These are phyloP conservation scores for Lanmaoa pseudosensibilis DNA, from an alignment of 768 basidiomycete genomes.

Conservation along the genomic window DNA sequence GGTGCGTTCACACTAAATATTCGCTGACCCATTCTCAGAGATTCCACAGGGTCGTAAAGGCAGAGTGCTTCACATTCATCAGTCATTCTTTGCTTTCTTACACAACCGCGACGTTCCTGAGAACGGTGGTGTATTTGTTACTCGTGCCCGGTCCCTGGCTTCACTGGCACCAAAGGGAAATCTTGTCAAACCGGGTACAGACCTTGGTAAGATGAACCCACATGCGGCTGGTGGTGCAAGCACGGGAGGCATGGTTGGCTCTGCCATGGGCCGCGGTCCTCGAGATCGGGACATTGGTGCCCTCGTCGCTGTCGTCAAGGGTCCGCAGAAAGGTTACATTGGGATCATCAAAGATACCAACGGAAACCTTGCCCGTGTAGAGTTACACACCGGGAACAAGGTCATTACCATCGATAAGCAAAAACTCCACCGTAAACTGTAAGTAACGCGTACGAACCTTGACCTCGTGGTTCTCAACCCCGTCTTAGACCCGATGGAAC, in stretches of 20 bases:
- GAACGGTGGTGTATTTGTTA: constrained; percentile 94
- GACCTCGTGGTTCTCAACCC: constrained; percentile 7
- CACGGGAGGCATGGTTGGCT: constrained; percentile 76
- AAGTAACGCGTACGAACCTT: constrained; percentile 32
- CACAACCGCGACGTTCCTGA: constrained; percentile 89
- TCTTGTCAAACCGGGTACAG: constrained; percentile 61
- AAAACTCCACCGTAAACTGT: constrained; percentile 74
- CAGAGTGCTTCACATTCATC: constrained; percentile 88
- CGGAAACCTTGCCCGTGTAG: constrained; percentile 82
- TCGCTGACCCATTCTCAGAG: background rate
- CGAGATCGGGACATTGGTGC: constrained; percentile 81
- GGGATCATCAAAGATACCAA: constrained; percentile 96
- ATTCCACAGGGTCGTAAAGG: constrained; percentile 73
- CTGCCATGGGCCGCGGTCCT: constrained; percentile 79
- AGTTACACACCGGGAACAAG: constrained; percentile 87
- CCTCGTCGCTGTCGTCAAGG: constrained; percentile 78
- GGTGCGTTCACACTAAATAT: constrained; percentile 42
- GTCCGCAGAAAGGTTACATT: constrained; percentile 85
- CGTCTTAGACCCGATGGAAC: constrained; percentile 53
- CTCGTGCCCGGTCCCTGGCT: constrained; percentile 76
- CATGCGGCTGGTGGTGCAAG: constrained; percentile 54
- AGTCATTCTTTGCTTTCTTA: constrained; percentile 91
- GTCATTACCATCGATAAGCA: constrained; percentile 83
- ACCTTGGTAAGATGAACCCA: constrained; percentile 93
- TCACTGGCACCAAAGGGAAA: constrained; percentile 87